Conservation (phyloP, 2,329 filamentous ascomycete species). For the Gnomoniopsis smithogilvyi region DNA sequence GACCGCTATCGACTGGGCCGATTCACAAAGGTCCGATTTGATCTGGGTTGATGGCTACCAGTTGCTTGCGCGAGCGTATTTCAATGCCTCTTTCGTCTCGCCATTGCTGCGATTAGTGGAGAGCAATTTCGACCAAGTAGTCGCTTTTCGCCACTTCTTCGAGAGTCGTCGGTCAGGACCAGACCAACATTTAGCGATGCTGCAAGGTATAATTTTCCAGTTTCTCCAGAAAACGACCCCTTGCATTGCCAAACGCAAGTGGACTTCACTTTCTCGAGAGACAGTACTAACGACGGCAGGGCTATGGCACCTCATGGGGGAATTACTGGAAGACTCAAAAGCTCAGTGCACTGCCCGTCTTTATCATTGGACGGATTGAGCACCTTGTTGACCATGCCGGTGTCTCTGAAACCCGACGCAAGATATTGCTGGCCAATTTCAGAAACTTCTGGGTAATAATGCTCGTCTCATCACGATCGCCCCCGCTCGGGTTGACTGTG, state of each 20-base stretch:
- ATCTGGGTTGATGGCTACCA: slow-evolving; percentile 1
- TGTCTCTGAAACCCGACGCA: too few species aligned
- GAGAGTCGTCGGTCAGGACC: background rate
- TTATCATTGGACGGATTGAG: background rate
- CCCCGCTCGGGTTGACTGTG: too few species aligned
- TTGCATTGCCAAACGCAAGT: background rate
- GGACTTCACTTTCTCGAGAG: background rate
- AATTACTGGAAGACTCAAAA: background rate
- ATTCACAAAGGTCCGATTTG: background rate
- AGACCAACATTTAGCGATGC: background rate
- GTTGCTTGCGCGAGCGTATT: background rate
- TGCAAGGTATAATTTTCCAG: background rate
- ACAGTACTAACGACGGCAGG: background rate
- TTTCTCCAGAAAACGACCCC: background rate
- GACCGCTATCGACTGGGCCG: background rate
- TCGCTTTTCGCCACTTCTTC: background rate
- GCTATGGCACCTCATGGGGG: background rate
- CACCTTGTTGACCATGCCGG: background rate
- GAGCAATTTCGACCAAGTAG: background rate
- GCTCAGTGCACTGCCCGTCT: background rate
- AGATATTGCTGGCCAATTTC: too few species aligned
- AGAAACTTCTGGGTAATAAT: too few species aligned
- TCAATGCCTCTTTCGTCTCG: slow-evolving; percentile 1
- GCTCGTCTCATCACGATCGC: too few species aligned
- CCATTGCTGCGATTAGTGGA: background rate